phyloP scores from a whole-genome alignment of 2,329 filamentous ascomycete genomes.

The Calonectria pauciramosa region DNA sequence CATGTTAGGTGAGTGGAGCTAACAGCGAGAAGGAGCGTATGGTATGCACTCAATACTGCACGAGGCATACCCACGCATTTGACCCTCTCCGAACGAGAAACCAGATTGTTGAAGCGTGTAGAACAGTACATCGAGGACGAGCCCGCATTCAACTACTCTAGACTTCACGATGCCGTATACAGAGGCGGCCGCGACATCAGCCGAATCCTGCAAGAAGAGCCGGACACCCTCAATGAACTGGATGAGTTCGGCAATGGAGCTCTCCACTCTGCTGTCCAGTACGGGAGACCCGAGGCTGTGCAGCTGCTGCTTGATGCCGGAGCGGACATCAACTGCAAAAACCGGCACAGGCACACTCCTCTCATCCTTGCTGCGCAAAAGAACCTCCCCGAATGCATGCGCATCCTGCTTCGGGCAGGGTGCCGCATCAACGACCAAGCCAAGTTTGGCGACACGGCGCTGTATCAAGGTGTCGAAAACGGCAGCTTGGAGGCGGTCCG shows the following conservation, averaged over 20 bases:
- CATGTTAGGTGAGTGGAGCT: not conserved
- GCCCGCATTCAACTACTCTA: not conserved
- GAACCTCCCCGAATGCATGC: not conserved
- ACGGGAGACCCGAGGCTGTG: not conserved
- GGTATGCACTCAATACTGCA: not conserved
- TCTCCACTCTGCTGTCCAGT: rapidly evolving
- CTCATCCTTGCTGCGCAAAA: rapidly evolving
- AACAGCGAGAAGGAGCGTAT: not conserved
- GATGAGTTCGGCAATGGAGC: not conserved
- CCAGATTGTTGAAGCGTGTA: not conserved
- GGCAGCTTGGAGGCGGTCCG: not conserved
- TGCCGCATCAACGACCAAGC: not conserved
- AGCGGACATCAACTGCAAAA: slow-evolving; percentile 22
- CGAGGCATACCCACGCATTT: not conserved
- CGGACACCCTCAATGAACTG: slow-evolving; percentile 21
- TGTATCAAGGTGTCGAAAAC: rapidly evolving
- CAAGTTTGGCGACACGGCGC: rapidly evolving
- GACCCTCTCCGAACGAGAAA: not conserved
- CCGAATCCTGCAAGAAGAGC: slow-evolving; percentile 9
- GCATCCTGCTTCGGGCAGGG: slow-evolving; percentile 11
- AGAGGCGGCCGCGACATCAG: not conserved
- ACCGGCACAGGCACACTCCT: rapidly evolving
- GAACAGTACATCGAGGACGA: not conserved
- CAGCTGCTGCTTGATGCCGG: slow-evolving; percentile 22
- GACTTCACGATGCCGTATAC: not conserved